A percentile compares a stretch with the other conserved stretches of the same genome.
These are phyloP conservation scores for Pseudocercospora macadamiae DNA, from an alignment of 2,329 filamentous ascomycete genomes.

Conservation along the genomic window DNA sequence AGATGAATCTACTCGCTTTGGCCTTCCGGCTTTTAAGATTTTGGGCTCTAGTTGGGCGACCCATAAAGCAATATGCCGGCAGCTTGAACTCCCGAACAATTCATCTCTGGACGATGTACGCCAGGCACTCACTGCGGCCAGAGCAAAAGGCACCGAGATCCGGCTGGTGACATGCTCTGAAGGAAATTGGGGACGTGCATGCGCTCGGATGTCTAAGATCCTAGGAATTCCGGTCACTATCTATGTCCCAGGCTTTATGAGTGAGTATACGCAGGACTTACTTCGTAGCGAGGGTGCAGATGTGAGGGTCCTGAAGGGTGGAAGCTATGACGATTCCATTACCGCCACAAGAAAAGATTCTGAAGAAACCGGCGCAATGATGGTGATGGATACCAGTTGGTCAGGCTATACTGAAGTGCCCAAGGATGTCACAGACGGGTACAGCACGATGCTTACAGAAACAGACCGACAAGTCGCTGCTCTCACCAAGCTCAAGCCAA, in stretches of 20 bases:
- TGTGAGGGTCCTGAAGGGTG: constrained; percentile 56
- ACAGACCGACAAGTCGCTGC: constrained; percentile 63
- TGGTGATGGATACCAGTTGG: constrained; percentile 72
- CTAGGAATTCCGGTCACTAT: constrained; percentile 61
- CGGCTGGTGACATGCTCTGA: constrained; percentile 68
- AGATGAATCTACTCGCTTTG: constrained; percentile 69
- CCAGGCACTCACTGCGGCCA: constrained; percentile 29
- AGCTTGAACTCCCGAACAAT: constrained; percentile 49
- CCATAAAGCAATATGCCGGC: constrained; percentile 58
- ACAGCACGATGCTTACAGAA: constrained; percentile 72
- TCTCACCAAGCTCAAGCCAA: constrained; percentile 41
- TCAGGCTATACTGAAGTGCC: constrained; percentile 69
- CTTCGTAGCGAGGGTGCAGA: constrained; percentile 67
- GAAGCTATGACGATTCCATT: constrained; percentile 68
- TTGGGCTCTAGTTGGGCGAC: constrained; percentile 76
- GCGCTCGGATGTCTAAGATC: constrained; percentile 67
- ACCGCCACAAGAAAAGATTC: constrained; percentile 53
- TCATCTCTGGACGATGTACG: constrained; percentile 51
- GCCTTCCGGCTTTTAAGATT: constrained; percentile 77
- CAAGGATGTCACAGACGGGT: constrained; percentile 74
- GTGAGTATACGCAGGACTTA: constrained; percentile 53
- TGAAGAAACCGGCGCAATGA: constrained; percentile 47
- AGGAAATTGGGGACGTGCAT: constrained; percentile 75
- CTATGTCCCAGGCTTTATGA: constrained; percentile 65
- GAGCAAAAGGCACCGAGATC: constrained; percentile 36